Base-by-base conservation (phyloP, 2,329 filamentous ascomycete genomes). In the Botryotinia convoluta region DNA sequence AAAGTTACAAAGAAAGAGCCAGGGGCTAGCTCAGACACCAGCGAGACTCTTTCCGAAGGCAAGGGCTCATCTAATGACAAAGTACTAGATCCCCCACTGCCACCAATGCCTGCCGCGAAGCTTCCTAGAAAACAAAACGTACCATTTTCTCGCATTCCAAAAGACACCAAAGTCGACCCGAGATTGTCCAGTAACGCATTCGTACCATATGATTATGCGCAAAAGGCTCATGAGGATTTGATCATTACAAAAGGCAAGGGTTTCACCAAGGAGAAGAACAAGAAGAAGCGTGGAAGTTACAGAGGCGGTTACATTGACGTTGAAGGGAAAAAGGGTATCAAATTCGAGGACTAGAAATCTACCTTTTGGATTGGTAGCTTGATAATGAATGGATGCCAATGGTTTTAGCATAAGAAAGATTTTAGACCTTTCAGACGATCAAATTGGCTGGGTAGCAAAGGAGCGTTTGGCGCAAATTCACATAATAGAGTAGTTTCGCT, bases 241-340 rank as follows among this genome's bases (percentile, higher is more conserved):
- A 93, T 94, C 67, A 89, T 97, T 57, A 98, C 95, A 45, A 93
- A 92, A 82, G 96, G 96, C 79, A 98, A 98, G 85, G 94, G 94
- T 6, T 99, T 99, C 84, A 98, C 95, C 74, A 99, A 99, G 87
- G 96, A 98, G 86, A 99, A 99, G 90, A 99, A 99, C 85, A 99
- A 99, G 87, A 96, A 94, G 88, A 95, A 94, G 87, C 88, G 90
- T 78, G 96, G 96, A 69, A 93, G 92, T 77, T 99, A 97, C 87
- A 90, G 92, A 65, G 96, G 96, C 62, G 96, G 96, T 10, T 84
- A 88, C 70, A 97, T 99, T 79, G 95, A 99, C 81, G 92, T 95
- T 71, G 84, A 87, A 22, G 90, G 91, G 32, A 92, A 92, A 76
- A 95, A 95, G 84, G 92, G 93, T 74, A 92, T 97, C 85, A 98